These are phyloP conservation scores for Microbotryomycetes sp. DNA, from an alignment of 1,284 basidiomycete species.

Conservation along the genomic window DNA sequence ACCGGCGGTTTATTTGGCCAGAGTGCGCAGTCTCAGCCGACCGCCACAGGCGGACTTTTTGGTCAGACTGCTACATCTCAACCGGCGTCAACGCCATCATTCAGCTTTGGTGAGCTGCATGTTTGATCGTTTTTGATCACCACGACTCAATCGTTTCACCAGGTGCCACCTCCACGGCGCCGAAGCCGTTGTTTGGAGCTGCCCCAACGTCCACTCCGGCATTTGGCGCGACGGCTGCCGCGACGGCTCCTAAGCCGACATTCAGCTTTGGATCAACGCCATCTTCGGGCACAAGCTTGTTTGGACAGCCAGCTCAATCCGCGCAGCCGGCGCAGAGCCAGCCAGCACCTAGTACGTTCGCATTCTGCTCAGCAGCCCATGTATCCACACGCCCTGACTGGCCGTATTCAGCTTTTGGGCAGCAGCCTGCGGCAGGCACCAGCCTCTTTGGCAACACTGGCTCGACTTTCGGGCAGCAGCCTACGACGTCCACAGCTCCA, in stretches of 20 bases:
- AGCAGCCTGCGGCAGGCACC: constrained; percentile 39
- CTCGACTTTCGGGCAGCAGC: constrained; percentile 41
- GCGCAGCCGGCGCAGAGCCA: constrained; percentile 34
- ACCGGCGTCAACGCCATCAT: neutral
- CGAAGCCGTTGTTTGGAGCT: constrained; percentile 25
- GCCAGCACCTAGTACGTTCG: too few species aligned
- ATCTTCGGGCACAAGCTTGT: constrained; percentile 33
- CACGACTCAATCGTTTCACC: neutral
- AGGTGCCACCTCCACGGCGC: constrained; percentile 4
- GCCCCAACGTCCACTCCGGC: constrained; percentile 19
- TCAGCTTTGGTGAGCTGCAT: constrained; percentile 6
- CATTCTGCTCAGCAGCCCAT: too few species aligned
- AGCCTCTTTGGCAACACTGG: constrained; percentile 32
- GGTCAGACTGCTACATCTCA: constrained; percentile 16
- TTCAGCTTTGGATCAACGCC: constrained; percentile 28
- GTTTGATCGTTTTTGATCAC: neutral
- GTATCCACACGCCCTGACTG: too few species aligned
- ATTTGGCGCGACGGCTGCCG: constrained; percentile 13
- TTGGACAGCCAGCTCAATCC: constrained; percentile 45
- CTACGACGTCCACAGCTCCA: constrained; percentile 27
- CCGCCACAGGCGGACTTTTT: constrained; percentile 33
- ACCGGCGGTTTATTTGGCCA: constrained; percentile 39
- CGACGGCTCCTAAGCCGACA: constrained; percentile 10
- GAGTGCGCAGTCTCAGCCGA: constrained; percentile 31
- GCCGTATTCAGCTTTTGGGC: constrained; percentile 12